Evolutionary conservation across 2,329 filamentous ascomycete species (phyloP).

Genomic region (Claviceps capensis): DNA sequence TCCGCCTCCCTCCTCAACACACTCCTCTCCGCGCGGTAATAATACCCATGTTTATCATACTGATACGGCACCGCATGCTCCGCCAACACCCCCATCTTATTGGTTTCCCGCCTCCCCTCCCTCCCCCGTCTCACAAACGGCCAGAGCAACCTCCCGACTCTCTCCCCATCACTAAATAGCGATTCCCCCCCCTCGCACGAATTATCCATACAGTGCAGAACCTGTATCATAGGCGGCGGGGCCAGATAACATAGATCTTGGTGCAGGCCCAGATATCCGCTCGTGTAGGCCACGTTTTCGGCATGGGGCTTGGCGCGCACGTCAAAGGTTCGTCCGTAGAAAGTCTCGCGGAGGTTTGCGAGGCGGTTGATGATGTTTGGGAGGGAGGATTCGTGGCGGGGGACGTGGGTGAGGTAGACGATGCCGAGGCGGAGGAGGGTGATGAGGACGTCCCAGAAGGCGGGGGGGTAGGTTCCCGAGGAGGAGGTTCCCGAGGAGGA

Average conservation of each 20-base stretch:
- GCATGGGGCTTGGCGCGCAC: slow-evolving; percentile 69
- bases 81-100: slow-evolving; percentile 7
- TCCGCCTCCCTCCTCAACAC: slow-evolving; percentile 20
- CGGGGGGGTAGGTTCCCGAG: slow-evolving; percentile 13
- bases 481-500: background rate
- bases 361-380: slow-evolving; percentile 56
- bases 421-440: slow-evolving; percentile 56
- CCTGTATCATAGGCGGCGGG: slow-evolving; percentile 66
- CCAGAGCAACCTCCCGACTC: slow-evolving; percentile 34
- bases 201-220: slow-evolving; percentile 82
- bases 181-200: slow-evolving; percentile 69
- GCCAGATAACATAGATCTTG: slow-evolving; percentile 86
- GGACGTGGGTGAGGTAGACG: slow-evolving; percentile 63
- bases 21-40: slow-evolving; percentile 45
- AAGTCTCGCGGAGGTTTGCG: slow-evolving; percentile 68
- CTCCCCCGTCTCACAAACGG: slow-evolving; percentile 5
- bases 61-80: slow-evolving; percentile 41
- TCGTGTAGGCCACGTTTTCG: slow-evolving; percentile 88
- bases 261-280: slow-evolving; percentile 69
- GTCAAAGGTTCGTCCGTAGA: slow-evolving; percentile 87
- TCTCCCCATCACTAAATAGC: slow-evolving; percentile 67
- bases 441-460: slow-evolving; percentile 46
- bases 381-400: slow-evolving; percentile 51
- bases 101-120: background rate
- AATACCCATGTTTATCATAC: slow-evolving; percentile 52